These are phyloP conservation scores for Claviceps paspali DNA, from an alignment of 2,329 filamentous ascomycete genomes.

Conservation along the genomic window DNA sequence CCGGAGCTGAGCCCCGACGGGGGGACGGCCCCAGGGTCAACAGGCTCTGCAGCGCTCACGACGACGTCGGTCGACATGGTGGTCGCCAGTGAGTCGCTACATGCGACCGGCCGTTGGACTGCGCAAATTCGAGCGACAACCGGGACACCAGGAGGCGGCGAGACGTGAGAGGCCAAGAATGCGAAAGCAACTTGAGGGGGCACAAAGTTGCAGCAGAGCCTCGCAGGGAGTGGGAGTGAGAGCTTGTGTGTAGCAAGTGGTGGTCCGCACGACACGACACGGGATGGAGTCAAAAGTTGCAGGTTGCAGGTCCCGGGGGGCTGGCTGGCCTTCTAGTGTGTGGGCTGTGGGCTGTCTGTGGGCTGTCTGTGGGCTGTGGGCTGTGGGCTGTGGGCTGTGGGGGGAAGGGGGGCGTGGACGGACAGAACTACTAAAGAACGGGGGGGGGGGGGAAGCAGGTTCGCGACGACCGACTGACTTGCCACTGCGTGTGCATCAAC, in stretches of 20 bases:
- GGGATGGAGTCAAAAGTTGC: background rate
- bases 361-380: too few species aligned
- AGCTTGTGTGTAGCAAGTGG: conserved; percentile 1
- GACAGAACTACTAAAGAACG: too few species aligned
- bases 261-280: conserved; percentile 5
- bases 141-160: background rate
- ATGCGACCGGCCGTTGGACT: conserved; percentile 20
- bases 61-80: conserved; percentile 42
- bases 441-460: too few species aligned
- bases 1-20: conserved; percentile 14
- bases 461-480: too few species aligned
- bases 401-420: too few species aligned
- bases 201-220: conserved; percentile 3
- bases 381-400: too few species aligned
- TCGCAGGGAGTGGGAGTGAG: conserved; percentile 4
- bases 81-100: conserved; percentile 21
- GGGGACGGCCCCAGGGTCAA: conserved; percentile 7
- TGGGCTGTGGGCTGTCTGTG: too few species aligned
- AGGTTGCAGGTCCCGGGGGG: background rate
- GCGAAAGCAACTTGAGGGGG: conserved; percentile 2
- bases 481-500: background rate
- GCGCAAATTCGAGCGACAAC: conserved; percentile 6
- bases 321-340: too few species aligned
- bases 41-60: conserved; percentile 31
- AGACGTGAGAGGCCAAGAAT: background rate